These are phyloP conservation scores for Balansia obtecta DNA, from an alignment of 2,329 filamentous ascomycete species.

Conservation along the genomic window DNA sequence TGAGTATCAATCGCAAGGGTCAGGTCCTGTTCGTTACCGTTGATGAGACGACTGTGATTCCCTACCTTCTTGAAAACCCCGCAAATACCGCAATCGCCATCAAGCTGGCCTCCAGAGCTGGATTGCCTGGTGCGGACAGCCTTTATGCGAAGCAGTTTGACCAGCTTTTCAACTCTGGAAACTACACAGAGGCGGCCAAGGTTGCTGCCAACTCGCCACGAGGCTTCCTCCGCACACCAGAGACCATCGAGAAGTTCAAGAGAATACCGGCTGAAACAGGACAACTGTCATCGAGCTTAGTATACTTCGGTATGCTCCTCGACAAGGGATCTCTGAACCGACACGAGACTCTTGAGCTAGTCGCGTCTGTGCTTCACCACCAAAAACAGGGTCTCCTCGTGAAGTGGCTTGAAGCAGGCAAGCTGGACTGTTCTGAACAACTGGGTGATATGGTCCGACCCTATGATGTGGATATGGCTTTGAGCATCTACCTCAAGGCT, in stretches of 20 bases:
- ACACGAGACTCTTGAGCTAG: slow-evolving; percentile 88
- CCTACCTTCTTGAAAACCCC: slow-evolving; percentile 91
- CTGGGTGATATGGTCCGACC: slow-evolving; percentile 86
- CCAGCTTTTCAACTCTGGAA: slow-evolving; percentile 65
- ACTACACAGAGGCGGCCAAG: slow-evolving; percentile 83
- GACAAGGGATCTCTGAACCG: slow-evolving; percentile 91
- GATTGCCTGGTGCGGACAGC: slow-evolving; percentile 85
- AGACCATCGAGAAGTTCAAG: slow-evolving; percentile 96
- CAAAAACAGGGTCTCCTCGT: slow-evolving; percentile 91
- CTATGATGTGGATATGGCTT: slow-evolving; percentile 78
- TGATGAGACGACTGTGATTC: slow-evolving; percentile 82
- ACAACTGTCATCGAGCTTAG: slow-evolving; percentile 85
- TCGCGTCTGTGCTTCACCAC: slow-evolving; percentile 82
- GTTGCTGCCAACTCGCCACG: slow-evolving; percentile 92
- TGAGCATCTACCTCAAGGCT: slow-evolving; percentile 82
- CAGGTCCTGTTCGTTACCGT: slow-evolving; percentile 91
- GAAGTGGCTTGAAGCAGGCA: slow-evolving; percentile 96
- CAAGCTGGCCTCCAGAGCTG: slow-evolving; percentile 89
- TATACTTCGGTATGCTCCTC: slow-evolving; percentile 94
- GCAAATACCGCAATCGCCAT: slow-evolving; percentile 88
- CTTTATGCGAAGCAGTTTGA: slow-evolving; percentile 92
- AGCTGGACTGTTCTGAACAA: slow-evolving; percentile 91
- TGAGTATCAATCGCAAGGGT: slow-evolving; percentile 94
- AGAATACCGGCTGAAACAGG: slow-evolving; percentile 65
- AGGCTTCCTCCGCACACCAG: slow-evolving; percentile 84